phyloP scores from a whole-genome alignment of 768 basidiomycete genomes.

The Dacryopinax spathularia region DNA sequence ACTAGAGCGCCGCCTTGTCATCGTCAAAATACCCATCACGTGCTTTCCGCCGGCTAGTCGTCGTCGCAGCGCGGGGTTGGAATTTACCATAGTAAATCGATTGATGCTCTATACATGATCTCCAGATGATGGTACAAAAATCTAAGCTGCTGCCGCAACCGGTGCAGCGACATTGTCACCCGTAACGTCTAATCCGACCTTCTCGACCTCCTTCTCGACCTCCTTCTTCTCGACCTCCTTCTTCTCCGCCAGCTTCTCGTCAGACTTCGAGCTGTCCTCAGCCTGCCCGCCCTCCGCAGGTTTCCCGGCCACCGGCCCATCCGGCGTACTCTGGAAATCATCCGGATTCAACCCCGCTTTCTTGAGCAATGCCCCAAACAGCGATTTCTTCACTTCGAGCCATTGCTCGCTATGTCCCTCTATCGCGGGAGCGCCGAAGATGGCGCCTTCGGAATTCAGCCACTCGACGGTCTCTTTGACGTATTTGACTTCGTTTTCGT shows the following conservation, averaged over 20 bases:
- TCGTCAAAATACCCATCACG: too few relatives aligned
- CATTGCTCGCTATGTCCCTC: slow-evolving; percentile 1
- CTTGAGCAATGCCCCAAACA: background rate
- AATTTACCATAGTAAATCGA: too few relatives aligned
- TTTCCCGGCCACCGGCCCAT: background rate
- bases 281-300: background rate
- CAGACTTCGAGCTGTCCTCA: too few relatives aligned
- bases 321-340: background rate
- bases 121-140: too few relatives aligned
- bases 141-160: background rate
- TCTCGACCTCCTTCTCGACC: background rate
- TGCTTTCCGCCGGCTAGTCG: too few relatives aligned
- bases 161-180: background rate
- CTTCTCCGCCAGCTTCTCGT: background rate
- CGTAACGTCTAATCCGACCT: background rate
- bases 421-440: background rate
- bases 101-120: too few relatives aligned
- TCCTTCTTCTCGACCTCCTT: background rate
- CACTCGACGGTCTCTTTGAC: slow-evolving; percentile 11
- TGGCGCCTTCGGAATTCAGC: background rate
- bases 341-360: background rate
- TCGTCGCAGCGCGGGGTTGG: too few relatives aligned
- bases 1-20: too few relatives aligned
- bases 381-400: background rate
- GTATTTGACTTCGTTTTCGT: slow-evolving; percentile 12